Evolutionary conservation across 139 green algal genomes (phyloP).

Genomic region (Astrephomene gubernaculifera): DNA sequence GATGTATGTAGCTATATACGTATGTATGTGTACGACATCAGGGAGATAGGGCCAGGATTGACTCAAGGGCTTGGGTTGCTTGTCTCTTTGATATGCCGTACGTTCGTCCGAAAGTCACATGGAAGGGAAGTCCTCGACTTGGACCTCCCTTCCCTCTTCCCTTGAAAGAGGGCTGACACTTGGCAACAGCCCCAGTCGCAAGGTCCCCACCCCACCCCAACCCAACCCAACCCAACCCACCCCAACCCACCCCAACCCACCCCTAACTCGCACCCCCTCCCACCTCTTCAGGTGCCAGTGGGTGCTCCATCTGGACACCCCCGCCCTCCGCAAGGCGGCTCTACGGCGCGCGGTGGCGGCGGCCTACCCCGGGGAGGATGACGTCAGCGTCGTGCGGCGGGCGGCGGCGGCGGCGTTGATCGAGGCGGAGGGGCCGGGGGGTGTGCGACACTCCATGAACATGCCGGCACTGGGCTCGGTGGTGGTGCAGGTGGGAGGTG

Average conservation of each 20-base stretch:
- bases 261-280: neutral
- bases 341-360: constrained; percentile 15
- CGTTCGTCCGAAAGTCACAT: too few relatives aligned
- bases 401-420: constrained; percentile 24
- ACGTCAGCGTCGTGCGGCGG: constrained; percentile 18
- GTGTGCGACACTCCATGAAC: neutral
- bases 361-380: constrained; percentile 1
- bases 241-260: neutral
- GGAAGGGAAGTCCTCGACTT: too few relatives aligned
- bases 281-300: neutral
- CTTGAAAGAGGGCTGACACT: too few relatives aligned
- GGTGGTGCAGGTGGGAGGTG: neutral
- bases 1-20: neutral
- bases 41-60: neutral
- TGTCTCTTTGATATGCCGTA: too few relatives aligned
- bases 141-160: too few relatives aligned
- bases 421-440: neutral
- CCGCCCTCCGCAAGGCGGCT: neutral
- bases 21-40: neutral
- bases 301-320: neutral
- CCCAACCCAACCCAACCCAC: neutral
- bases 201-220: too few relatives aligned
- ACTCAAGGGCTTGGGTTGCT: neutral
- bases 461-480: constrained; percentile 1
- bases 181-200: too few relatives aligned